These are phyloP conservation scores for Pythium biforme DNA, from an alignment of 352 stramenopile species.

Conservation along the genomic window DNA sequence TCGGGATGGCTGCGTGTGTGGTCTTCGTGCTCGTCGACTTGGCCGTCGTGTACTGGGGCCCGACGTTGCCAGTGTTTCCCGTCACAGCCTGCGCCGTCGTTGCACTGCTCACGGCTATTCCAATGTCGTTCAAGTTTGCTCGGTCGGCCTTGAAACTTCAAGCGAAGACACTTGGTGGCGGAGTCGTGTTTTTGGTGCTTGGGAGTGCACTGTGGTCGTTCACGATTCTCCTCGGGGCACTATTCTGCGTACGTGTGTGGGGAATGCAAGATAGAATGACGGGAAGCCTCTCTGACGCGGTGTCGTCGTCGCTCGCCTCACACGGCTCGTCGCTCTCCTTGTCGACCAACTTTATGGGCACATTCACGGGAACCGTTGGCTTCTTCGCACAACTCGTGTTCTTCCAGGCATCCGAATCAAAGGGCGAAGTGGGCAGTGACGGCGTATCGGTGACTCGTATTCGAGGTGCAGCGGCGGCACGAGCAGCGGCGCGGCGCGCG, in stretches of 20 bases:
- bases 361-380: slow-evolving; percentile 46
- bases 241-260: slow-evolving; percentile 53
- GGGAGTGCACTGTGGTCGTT: slow-evolving; percentile 59
- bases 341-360: slow-evolving; percentile 41
- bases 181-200: slow-evolving; percentile 51
- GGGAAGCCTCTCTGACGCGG: neutral
- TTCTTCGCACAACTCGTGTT: slow-evolving; percentile 48
- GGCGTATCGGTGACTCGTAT: neutral
- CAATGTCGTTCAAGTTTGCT: slow-evolving; percentile 47
- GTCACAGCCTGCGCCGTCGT: slow-evolving; percentile 44
- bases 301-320: neutral
- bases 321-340: slow-evolving; percentile 1
- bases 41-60: slow-evolving; percentile 41
- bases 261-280: slow-evolving; percentile 22
- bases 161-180: slow-evolving; percentile 37
- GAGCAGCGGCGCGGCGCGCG: slow-evolving; percentile 12
- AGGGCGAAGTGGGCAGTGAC: neutral
- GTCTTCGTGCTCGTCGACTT: slow-evolving; percentile 56
- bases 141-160: slow-evolving; percentile 29
- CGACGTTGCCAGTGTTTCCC: slow-evolving; percentile 44
- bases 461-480: slow-evolving; percentile 2
- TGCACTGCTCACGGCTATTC: slow-evolving; percentile 54
- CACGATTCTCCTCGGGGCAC: slow-evolving; percentile 43
- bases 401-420: slow-evolving; percentile 35
- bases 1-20: slow-evolving; percentile 40